phyloP scores from a whole-genome alignment of 768 basidiomycete genomes.

The Lyophyllum shimeji region DNA sequence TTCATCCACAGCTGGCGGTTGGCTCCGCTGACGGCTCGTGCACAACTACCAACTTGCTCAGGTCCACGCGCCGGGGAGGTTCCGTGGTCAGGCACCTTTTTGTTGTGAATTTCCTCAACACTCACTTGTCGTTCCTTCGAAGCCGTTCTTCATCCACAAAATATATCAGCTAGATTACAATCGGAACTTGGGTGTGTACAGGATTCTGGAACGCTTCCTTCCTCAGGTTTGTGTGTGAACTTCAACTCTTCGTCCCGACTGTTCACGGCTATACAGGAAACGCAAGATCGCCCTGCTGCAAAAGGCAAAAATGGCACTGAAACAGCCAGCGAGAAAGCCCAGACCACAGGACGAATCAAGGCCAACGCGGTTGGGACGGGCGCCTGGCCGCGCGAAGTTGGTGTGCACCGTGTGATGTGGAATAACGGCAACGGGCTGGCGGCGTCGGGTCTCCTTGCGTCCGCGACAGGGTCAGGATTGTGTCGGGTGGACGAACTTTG shows the following conservation, averaged over 20 bases:
- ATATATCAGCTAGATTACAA: constrained; percentile 90
- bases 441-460: constrained; percentile 62
- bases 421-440: constrained; percentile 71
- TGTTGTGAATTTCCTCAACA: neutral
- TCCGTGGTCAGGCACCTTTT: constrained; percentile 53
- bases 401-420: constrained; percentile 80
- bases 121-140: constrained; percentile 24
- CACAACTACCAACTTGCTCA: constrained; percentile 68
- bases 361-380: constrained; percentile 45
- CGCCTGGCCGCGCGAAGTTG: constrained; percentile 79
- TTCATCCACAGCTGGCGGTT: constrained; percentile 82
- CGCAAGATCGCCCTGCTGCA: constrained; percentile 23
- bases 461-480: constrained; percentile 81
- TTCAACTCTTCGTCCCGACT: neutral
- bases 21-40: constrained; percentile 85
- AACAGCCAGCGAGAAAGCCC: constrained; percentile 30
- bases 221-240: constrained; percentile 52
- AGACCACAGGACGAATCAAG: constrained; percentile 25
- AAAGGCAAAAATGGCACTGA: constrained; percentile 49
- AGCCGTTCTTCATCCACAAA: constrained; percentile 75
- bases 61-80: constrained; percentile 68
- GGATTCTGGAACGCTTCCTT: constrained; percentile 87
- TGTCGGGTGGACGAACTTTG: constrained; percentile 80
- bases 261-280: constrained; percentile 11
- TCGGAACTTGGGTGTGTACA: constrained; percentile 66